Conservation (phyloP, 192 early-diverging fungal species). For the Coemansia sp. region DNA sequence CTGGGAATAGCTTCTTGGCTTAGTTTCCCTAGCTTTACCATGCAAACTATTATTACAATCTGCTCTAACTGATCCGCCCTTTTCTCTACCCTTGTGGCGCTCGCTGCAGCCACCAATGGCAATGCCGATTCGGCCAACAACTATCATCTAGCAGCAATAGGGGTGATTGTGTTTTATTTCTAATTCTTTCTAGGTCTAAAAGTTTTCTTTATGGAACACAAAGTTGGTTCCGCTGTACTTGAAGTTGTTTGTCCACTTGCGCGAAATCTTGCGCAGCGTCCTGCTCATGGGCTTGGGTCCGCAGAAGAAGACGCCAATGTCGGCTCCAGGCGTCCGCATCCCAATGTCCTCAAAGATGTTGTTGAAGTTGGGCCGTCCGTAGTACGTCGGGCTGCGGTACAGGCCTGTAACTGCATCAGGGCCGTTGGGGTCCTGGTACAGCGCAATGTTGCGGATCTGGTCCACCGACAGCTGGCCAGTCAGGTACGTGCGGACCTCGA, state of each 20-base stretch:
- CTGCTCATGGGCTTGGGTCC: slow-evolving; percentile 72
- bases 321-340: slow-evolving; percentile 51
- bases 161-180: too few relatives aligned
- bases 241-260: slow-evolving; percentile 50
- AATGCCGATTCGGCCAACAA: too few relatives aligned
- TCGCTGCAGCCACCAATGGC: too few relatives aligned
- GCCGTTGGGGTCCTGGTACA: slow-evolving; percentile 60
- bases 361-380: slow-evolving; percentile 79
- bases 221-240: slow-evolving; percentile 59
- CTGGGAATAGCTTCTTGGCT: too few relatives aligned
- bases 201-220: slow-evolving; percentile 71
- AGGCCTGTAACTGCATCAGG: slow-evolving; percentile 74
- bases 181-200: slow-evolving; percentile 38
- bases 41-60: too few relatives aligned
- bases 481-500: slow-evolving; percentile 70
- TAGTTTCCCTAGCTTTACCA: too few relatives aligned
- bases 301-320: slow-evolving; percentile 86
- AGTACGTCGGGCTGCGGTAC: slow-evolving; percentile 65
- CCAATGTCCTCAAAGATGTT: slow-evolving; percentile 65
- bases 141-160: too few relatives aligned
- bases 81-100: too few relatives aligned
- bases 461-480: slow-evolving; percentile 63
- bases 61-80: too few relatives aligned
- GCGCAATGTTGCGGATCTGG: slow-evolving; percentile 66
- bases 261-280: slow-evolving; percentile 53